A percentile compares a stretch with the other conserved stretches of the same genome.
Conservation (phyloP, 2,329 filamentous ascomycete genomes). For the Diaporthe helianthi region DNA sequence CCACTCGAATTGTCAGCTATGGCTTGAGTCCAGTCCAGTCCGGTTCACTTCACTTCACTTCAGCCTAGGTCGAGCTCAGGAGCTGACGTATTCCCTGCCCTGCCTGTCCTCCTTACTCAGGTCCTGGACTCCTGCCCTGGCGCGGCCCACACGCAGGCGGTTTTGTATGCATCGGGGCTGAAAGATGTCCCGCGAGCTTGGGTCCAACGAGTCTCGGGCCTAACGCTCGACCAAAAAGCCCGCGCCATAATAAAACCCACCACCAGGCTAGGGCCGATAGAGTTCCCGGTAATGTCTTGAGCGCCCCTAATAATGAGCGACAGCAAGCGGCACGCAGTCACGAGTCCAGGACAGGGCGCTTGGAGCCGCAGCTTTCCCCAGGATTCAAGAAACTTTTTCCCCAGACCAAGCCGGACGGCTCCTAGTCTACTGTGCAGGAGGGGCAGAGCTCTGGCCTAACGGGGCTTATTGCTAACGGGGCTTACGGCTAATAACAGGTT, state of each 20-base stretch:
- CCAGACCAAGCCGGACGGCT: neutral
- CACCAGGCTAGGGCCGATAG: neutral
- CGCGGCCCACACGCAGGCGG: neutral
- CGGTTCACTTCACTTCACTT: neutral
- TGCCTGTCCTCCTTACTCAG: neutral
- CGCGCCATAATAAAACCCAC: neutral
- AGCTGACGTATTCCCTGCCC: neutral
- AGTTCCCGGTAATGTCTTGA: slow-evolving; percentile 2
- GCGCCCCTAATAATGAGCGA: neutral
- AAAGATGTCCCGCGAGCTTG: slow-evolving; percentile 19
- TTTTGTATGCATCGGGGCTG: slow-evolving; percentile 14
- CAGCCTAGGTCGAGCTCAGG: neutral
- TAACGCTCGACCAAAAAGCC: neutral
- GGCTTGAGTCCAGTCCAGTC: neutral
- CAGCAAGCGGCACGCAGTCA: neutral
- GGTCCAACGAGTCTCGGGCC: neutral
- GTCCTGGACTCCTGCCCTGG: neutral
- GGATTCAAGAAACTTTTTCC: slow-evolving; percentile 24
- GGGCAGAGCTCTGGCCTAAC: neutral
- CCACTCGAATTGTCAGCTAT: neutral
- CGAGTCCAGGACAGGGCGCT: neutral
- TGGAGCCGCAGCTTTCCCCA: slow-evolving; percentile 18
- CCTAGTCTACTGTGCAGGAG: too few relatives aligned
- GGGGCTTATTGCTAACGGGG: too few relatives aligned
- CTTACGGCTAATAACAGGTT: too few relatives aligned